Percentiles rank a stretch among this genome's conserved stretches.
Evolutionary conservation across 352 stramenopile genomes (phyloP).

Genomic region (Pythium dissimile): DNA sequence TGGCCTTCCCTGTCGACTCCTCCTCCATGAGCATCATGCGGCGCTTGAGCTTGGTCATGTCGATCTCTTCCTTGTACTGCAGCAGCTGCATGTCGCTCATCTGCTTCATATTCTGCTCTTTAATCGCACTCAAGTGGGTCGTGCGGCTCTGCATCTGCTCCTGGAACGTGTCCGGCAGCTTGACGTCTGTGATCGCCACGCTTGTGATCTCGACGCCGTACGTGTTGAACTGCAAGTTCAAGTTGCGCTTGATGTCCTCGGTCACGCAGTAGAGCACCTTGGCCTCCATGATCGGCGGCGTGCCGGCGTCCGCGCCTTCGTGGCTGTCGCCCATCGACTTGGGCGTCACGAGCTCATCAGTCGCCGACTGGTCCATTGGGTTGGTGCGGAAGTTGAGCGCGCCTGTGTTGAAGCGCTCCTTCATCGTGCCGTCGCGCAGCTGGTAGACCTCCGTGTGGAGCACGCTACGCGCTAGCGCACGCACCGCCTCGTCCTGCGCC

Average conservation of each 20-base stretch:
- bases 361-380: slow-evolving; percentile 9
- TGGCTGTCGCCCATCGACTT: slow-evolving; percentile 18
- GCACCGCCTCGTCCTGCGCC: slow-evolving; percentile 80
- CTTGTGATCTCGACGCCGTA: slow-evolving; percentile 71
- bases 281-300: slow-evolving; percentile 11
- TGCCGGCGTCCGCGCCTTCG: slow-evolving; percentile 9
- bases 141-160: slow-evolving; percentile 68
- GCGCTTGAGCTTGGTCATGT: slow-evolving; percentile 48
- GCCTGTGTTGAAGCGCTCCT: slow-evolving; percentile 60
- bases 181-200: slow-evolving; percentile 67
- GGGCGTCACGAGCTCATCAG: slow-evolving; percentile 20
- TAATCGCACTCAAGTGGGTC: slow-evolving; percentile 60
- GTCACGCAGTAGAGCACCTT: slow-evolving; percentile 45
- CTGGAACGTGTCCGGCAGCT: slow-evolving; percentile 54
- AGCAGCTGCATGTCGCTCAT: slow-evolving; percentile 76
- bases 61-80: slow-evolving; percentile 53
- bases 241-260: slow-evolving; percentile 57
- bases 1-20: slow-evolving; percentile 48
- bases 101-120: slow-evolving; percentile 79
- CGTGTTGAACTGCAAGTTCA: slow-evolving; percentile 71
- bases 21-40: slow-evolving; percentile 57
- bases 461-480: slow-evolving; percentile 76
- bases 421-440: slow-evolving; percentile 69
- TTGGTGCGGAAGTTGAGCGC: slow-evolving; percentile 26
- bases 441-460: slow-evolving; percentile 88